Conservation (phyloP, 495 filamentous ascomycete genomes). For the Ramalina peruviana region DNA sequence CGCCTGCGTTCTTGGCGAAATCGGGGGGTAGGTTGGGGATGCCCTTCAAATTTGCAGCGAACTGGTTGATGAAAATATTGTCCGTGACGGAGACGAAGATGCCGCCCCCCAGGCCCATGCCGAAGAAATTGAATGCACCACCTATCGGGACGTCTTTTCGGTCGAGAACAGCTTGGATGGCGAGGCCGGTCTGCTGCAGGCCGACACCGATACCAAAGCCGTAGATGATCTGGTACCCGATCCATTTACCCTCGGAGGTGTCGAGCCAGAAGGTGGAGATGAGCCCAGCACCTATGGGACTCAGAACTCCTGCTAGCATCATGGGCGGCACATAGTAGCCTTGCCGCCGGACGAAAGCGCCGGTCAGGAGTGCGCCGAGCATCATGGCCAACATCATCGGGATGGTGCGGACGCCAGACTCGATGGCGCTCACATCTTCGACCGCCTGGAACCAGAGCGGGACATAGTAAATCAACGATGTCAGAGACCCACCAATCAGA, state of each 20-base stretch:
- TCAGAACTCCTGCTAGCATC: constrained; percentile 18
- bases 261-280: constrained; percentile 15
- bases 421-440: constrained; percentile 17
- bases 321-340: constrained; percentile 31
- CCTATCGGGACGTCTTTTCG: constrained; percentile 24
- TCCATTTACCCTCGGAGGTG: constrained; percentile 17
- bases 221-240: constrained; percentile 23
- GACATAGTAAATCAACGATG: constrained; percentile 20
- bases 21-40: constrained; percentile 9
- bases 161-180: constrained; percentile 24
- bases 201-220: constrained; percentile 25
- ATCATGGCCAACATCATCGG: constrained; percentile 20
- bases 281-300: constrained; percentile 22
- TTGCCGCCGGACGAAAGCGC: constrained; percentile 12
- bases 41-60: constrained; percentile 12
- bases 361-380: constrained; percentile 14
- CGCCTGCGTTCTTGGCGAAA: constrained; percentile 12
- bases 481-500: constrained; percentile 2
- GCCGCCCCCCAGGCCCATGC: constrained; percentile 24
- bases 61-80: constrained; percentile 20
- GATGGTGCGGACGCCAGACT: constrained; percentile 22
- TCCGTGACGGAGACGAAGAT: constrained; percentile 25
- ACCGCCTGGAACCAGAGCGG: constrained; percentile 26
- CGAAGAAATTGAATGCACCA: constrained; percentile 24
- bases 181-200: constrained; percentile 19